These are phyloP conservation scores for Persicaria maculosa DNA, from an alignment of 148 eudicot genomes.

Conservation along the genomic window DNA sequence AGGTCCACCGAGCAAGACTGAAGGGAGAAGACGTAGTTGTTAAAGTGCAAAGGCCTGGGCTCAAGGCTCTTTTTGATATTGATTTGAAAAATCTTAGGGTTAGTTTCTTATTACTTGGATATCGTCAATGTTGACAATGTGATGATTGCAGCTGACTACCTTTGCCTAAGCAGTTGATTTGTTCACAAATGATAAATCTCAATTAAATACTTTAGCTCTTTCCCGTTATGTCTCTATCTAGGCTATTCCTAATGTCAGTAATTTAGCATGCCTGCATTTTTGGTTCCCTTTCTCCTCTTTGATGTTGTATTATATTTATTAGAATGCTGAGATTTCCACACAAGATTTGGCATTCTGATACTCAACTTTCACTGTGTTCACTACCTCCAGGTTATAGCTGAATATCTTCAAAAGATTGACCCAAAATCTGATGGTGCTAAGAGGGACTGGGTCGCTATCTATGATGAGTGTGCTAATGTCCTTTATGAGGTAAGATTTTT, in stretches of 20 bases:
- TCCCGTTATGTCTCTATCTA: background rate
- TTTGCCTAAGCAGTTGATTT: conserved; percentile 4
- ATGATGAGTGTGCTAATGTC: conserved; percentile 95
- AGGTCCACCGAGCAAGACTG: conserved; percentile 94
- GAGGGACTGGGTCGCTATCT: conserved; percentile 99
- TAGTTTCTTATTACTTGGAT: conserved; percentile 19
- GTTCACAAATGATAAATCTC: background rate
- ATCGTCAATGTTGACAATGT: background rate
- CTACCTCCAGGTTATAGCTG: conserved; percentile 74
- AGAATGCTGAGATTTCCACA: background rate
- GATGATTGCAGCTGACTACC: conserved; percentile 4
- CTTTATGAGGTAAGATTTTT: conserved; percentile 61
- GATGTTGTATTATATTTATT: background rate
- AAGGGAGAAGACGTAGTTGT: conserved; percentile 88
- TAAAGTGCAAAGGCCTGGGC: conserved; percentile 98
- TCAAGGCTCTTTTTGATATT: conserved; percentile 96
- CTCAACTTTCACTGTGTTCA: conserved; percentile 5
- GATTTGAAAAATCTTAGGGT: conserved; percentile 98
- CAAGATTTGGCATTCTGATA: conserved; percentile 1
- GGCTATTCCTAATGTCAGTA: background rate
- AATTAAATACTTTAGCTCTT: background rate
- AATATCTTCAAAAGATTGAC: conserved; percentile 94
- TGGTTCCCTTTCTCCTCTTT: background rate
- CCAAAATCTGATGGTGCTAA: conserved; percentile 99
- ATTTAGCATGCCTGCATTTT: background rate